These are phyloP conservation scores for Metschnikowia kofuensis DNA, from an alignment of 805 yeast species.

Conservation along the genomic window DNA sequence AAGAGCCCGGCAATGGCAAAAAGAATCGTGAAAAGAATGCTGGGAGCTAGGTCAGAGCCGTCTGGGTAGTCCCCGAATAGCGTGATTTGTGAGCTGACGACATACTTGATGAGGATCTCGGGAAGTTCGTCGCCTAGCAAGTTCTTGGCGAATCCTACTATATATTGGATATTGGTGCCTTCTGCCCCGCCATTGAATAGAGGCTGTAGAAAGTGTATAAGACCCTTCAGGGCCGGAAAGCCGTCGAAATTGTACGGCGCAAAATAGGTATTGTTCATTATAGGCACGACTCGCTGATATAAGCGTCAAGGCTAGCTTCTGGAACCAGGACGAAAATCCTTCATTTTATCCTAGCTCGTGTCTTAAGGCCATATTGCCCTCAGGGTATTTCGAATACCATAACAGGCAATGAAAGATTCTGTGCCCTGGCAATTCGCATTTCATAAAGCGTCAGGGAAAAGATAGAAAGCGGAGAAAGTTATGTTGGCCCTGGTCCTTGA, in stretches of 20 bases:
- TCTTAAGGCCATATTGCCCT: too few relatives aligned
- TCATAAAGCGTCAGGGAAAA: too few relatives aligned
- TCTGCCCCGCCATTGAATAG: conserved; percentile 13
- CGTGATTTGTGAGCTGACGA: conserved; percentile 14
- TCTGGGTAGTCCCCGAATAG: conserved; percentile 22
- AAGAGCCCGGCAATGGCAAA: conserved; percentile 15
- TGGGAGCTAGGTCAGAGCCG: conserved; percentile 17
- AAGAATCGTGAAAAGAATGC: conserved; percentile 15
- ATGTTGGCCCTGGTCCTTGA: too few relatives aligned
- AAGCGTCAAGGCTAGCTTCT: too few relatives aligned
- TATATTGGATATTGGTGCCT: conserved; percentile 15
- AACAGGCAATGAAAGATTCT: too few relatives aligned
- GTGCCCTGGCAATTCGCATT: too few relatives aligned
- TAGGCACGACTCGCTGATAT: too few relatives aligned
- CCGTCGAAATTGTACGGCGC: conserved; percentile 17
- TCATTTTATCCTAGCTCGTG: too few relatives aligned
- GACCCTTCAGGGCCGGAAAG: conserved; percentile 18
- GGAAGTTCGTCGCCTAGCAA: conserved; percentile 13
- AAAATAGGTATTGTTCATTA: conserved; percentile 1
- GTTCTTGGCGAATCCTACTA: conserved; percentile 8
- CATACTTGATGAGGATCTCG: conserved; percentile 12
- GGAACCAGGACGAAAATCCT: too few relatives aligned
- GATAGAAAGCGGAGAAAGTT: too few relatives aligned
- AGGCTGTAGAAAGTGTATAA: conserved; percentile 13
- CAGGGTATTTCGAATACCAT: too few relatives aligned